Base-by-base conservation (phyloP, 31 red algal species). In the Asparagopsis taxiformis region DNA sequence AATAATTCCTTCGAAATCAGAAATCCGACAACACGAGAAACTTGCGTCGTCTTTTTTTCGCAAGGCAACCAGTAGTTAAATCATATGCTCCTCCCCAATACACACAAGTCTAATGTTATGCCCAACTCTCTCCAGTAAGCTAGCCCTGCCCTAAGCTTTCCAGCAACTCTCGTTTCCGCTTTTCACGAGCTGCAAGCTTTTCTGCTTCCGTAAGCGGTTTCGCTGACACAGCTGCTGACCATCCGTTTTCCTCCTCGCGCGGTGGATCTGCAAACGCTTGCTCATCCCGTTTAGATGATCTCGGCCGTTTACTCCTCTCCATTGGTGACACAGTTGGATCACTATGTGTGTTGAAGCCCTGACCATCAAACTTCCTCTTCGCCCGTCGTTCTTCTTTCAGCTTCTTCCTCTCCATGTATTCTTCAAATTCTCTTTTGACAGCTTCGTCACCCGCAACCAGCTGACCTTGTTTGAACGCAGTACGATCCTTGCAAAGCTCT, bases 201-300 rank as follows among this genome's bases (percentile, higher is more conserved):
- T 85, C 81, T 8, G 36, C 70, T 38, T 74, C 81, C 22, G 81
- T 65, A 32, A 85, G 26, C 32, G 81, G 69, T 26, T 66, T 85
- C 22, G 69, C 53, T 7, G 81, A 85, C 24, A 85, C 33, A 38
- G 70, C 81, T 3, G 81, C 81, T 19, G 69, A 60, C 81, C 81
- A 85, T 21, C 81, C 81, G 58, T 68, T 72, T 52, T 85, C 81
- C 65, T 85, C 81, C 56, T 85, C 70, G 43, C 51, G 62, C 64
- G 16, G 36, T 58, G 36, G 50, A 31, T 31, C 51, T 41, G 2
- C 41, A 54, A 24, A 76, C 4, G 26, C 15, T 61, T 9, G 20
- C 44, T 28, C 53, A 35, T 33, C 43, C 54, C 5, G 26, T 44
- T 28, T 37, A 46, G 43, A 6, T 62, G 36, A 35, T 37, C 19